A percentile compares a stretch with the other conserved stretches of the same genome.
Evolutionary conservation across 2,329 filamentous ascomycete species (phyloP).

Genomic region (Arthrobotrys sphaeroides): DNA sequence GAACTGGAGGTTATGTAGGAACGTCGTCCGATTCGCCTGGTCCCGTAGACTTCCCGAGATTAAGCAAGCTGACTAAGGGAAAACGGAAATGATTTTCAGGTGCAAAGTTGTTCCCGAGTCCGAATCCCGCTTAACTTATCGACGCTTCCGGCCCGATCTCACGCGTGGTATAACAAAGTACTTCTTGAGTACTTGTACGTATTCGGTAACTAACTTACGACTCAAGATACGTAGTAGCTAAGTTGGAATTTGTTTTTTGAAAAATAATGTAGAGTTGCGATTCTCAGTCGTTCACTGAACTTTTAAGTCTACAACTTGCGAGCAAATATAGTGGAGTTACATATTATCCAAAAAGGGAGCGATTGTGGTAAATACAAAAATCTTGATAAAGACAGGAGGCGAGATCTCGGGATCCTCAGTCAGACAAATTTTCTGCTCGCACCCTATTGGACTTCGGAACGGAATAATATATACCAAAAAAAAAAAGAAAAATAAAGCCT

Average conservation of each 20-base stretch:
- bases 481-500: constrained; percentile 23
- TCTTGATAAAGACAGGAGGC: constrained; percentile 20
- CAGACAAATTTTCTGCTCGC: constrained; percentile 13
- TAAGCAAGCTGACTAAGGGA: neutral
- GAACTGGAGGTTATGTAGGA: neutral
- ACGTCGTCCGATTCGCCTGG: neutral
- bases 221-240: too few species aligned
- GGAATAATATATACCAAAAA: neutral
- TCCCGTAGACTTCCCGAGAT: constrained; percentile 8
- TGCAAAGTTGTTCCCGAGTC: neutral
- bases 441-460: constrained; percentile 26
- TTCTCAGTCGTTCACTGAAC: neutral
- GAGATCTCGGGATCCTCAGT: neutral
- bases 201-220: too few species aligned
- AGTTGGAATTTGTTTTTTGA: neutral
- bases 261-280: neutral
- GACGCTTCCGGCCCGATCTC: too few species aligned
- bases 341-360: constrained; percentile 16
- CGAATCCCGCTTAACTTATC: too few species aligned
- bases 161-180: too few species aligned
- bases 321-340: constrained; percentile 33
- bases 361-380: constrained; percentile 39
- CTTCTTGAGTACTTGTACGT: too few species aligned
- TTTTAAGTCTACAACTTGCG: neutral
- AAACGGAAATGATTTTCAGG: constrained; percentile 44